Evolutionary conservation across 371 early-diverging fungal species (phyloP).

Genomic region (Gilbertella persicaria): DNA sequence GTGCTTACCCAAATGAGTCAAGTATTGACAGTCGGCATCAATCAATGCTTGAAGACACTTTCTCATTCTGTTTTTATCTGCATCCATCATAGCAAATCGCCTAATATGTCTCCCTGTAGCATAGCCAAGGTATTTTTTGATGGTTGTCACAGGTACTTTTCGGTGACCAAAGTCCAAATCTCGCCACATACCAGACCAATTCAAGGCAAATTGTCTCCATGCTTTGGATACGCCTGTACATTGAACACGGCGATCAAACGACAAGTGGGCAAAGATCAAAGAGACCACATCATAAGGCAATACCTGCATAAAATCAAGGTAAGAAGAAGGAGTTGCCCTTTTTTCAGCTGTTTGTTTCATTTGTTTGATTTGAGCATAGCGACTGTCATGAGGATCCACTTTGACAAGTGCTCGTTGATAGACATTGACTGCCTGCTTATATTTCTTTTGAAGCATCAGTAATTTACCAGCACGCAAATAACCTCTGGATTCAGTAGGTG

Average conservation of each 20-base stretch:
- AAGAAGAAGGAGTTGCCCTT: slow-evolving; percentile 2
- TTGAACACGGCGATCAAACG: slow-evolving; percentile 36
- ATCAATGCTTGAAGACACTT: slow-evolving; percentile 24
- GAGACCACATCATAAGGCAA: slow-evolving; percentile 40
- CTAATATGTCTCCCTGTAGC: slow-evolving; percentile 32
- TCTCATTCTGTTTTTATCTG: slow-evolving; percentile 9
- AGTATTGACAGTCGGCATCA: slow-evolving; percentile 35
- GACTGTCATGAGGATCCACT: slow-evolving; percentile 21
- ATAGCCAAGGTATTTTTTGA: slow-evolving; percentile 29
- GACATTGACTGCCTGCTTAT: slow-evolving; percentile 14
- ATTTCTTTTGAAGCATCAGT: slow-evolving; percentile 20
- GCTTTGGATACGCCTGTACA: slow-evolving; percentile 36
- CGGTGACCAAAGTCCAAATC: slow-evolving; percentile 26
- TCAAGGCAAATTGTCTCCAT: slow-evolving; percentile 32
- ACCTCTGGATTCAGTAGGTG: slow-evolving; percentile 35
- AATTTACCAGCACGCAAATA: slow-evolving; percentile 42
- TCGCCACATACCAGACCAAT: slow-evolving; percentile 46
- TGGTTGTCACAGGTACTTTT: slow-evolving; percentile 10
- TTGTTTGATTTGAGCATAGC: slow-evolving; percentile 12
- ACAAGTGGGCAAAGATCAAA: slow-evolving; percentile 30
- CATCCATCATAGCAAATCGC: slow-evolving; percentile 17
- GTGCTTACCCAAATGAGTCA: slow-evolving; percentile 30
- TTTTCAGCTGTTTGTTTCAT: slow-evolving; percentile 12
- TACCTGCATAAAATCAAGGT: slow-evolving; percentile 23
- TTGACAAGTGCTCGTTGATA: slow-evolving; percentile 26